These are phyloP conservation scores for Fraxinus sp. DNA, from an alignment of 305 asterid genomes.

Conservation along the genomic window DNA sequence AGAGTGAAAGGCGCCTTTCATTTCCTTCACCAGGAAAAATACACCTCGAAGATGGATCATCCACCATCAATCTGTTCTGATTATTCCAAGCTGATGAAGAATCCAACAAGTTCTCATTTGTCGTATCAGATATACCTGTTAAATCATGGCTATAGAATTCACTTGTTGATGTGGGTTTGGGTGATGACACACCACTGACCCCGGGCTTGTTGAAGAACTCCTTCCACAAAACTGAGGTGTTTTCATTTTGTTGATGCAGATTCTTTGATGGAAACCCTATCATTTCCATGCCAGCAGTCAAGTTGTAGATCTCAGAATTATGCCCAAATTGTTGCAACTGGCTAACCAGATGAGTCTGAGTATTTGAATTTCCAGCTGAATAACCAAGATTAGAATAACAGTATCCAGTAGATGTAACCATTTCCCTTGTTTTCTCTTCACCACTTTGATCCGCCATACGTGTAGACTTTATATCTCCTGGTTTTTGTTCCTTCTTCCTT, in stretches of 20 bases:
- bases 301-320: conserved; percentile 62
- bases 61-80: conserved; percentile 33
- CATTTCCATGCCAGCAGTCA: conserved; percentile 57
- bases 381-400: conserved; percentile 40
- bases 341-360: conserved; percentile 29
- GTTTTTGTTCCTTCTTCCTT: background rate
- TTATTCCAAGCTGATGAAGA: conserved; percentile 31
- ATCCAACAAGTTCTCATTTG: conserved; percentile 32
- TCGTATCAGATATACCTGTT: conserved; percentile 25
- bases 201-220: conserved; percentile 41
- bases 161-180: conserved; percentile 33
- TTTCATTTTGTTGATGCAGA: conserved; percentile 18
- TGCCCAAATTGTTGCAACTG: conserved; percentile 48
- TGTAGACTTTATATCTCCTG: background rate
- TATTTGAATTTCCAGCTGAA: conserved; percentile 30
- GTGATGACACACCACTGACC: conserved; percentile 31
- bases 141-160: conserved; percentile 36
- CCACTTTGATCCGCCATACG: conserved; percentile 43
- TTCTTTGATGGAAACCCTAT: conserved; percentile 62
- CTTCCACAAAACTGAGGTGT: conserved; percentile 40
- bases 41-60: conserved; percentile 50
- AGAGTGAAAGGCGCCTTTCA: conserved; percentile 85
- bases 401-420: conserved; percentile 48
- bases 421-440: conserved; percentile 43
- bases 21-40: conserved; percentile 62